Evolutionary conservation across 106 monocot genomes (phyloP).

Genomic region (Posidonia australis): DNA sequence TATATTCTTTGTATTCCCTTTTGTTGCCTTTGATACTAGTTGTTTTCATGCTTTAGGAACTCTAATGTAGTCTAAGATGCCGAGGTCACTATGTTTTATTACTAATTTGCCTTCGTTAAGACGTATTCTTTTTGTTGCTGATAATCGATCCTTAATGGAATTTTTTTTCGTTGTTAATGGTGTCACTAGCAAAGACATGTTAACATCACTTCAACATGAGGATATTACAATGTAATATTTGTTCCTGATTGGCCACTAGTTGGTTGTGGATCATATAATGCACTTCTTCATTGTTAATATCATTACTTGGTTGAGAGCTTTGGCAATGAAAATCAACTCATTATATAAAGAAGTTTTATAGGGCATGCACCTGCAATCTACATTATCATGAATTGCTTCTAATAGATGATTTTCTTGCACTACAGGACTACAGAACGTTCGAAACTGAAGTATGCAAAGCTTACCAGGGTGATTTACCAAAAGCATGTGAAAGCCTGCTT

Average conservation of each 20-base stretch:
- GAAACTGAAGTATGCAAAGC: constrained; percentile 19
- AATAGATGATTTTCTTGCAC: background rate
- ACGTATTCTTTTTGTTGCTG: no score
- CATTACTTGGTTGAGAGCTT: background rate
- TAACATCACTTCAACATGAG: background rate
- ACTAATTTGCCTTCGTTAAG: no score
- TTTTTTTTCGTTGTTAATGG: background rate
- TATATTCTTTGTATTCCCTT: background rate
- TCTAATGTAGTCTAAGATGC: no score
- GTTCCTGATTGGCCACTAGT: no score
- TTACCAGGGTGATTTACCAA: constrained; percentile 16
- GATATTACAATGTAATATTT: no score
- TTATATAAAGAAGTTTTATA: no score
- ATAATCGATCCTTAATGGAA: no score
- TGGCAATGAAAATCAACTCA: background rate
- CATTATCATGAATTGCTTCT: background rate
- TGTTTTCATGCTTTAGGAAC: no score
- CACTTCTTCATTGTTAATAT: background rate
- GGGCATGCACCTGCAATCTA: background rate
- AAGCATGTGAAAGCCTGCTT: constrained; percentile 15
- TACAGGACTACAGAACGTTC: constrained; percentile 12
- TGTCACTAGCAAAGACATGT: background rate
- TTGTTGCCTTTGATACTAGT: background rate
- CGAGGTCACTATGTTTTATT: no score
- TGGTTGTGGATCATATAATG: background rate